phyloP scores from a whole-genome alignment of 768 basidiomycete species.

The Lyophyllum shimeji region DNA sequence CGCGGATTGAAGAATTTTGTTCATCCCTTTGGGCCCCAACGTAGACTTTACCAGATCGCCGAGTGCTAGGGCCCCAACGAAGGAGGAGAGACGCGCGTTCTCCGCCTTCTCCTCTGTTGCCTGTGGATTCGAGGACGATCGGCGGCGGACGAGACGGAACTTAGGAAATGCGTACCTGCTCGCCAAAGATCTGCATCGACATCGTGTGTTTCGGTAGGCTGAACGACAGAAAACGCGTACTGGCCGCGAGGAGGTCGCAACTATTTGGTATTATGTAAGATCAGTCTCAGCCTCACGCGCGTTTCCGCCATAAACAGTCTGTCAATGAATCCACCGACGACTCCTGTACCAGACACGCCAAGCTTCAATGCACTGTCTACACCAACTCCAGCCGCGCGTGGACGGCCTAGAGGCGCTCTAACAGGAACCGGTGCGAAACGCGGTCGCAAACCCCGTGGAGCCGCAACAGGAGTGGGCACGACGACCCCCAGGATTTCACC shows the following conservation, averaged over 20 bases:
- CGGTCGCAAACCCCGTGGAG: conserved; percentile 47
- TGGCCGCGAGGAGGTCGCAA: no score
- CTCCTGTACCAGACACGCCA: background rate
- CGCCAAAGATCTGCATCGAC: conserved; percentile 72
- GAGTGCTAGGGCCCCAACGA: conserved; percentile 94
- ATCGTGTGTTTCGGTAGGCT: conserved; percentile 29
- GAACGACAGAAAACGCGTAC: conserved; percentile 2
- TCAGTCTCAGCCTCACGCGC: no score
- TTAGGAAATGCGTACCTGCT: conserved; percentile 42
- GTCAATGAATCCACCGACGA: conserved; percentile 17
- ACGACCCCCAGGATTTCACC: conserved; percentile 2
- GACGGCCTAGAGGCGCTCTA: conserved; percentile 29
- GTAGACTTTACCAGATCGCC: conserved; percentile 99
- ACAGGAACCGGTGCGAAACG: conserved; percentile 41
- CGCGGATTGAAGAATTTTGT: conserved; percentile 95
- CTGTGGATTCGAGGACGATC: conserved; percentile 22
- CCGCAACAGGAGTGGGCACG: conserved; percentile 17
- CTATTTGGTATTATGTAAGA: no score
- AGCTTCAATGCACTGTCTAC: conserved; percentile 1
- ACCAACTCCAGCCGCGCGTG: conserved; percentile 20
- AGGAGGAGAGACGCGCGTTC: conserved; percentile 96
- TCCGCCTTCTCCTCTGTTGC: conserved; percentile 95
- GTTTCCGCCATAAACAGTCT: no score
- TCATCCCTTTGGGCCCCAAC: conserved; percentile 99
- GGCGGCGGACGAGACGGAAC: background rate